These are phyloP conservation scores for Amphirosellinia nigrospora DNA, from an alignment of 495 filamentous ascomycete species.

Conservation along the genomic window DNA sequence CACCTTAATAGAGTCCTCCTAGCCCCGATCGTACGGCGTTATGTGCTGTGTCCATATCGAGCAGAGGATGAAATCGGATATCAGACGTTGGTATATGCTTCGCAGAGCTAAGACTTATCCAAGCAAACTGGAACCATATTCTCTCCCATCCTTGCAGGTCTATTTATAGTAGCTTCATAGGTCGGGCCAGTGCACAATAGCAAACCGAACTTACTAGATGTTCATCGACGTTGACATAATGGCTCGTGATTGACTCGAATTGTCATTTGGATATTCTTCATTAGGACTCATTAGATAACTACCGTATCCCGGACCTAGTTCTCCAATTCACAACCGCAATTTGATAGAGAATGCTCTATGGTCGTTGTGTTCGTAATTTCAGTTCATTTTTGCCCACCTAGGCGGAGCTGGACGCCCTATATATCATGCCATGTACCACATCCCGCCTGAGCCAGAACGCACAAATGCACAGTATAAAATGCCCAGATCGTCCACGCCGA, in stretches of 20 bases:
- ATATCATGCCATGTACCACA: constrained; percentile 55
- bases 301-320: constrained; percentile 4
- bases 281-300: constrained; percentile 13
- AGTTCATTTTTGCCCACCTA: constrained; percentile 43
- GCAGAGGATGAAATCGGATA: background rate
- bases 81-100: background rate
- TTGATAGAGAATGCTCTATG: constrained; percentile 13
- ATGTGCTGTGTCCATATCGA: background rate
- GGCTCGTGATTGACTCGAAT: background rate
- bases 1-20: background rate
- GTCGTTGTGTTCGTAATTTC: constrained; percentile 35
- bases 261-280: constrained; percentile 10
- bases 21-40: background rate
- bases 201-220: background rate
- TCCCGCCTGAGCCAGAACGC: constrained; percentile 53
- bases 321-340: constrained; percentile 21
- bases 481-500: constrained; percentile 54
- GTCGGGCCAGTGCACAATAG: background rate
- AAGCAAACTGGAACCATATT: background rate
- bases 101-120: too few species aligned
- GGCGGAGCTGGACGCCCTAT: constrained; percentile 51
- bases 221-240: background rate
- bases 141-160: background rate
- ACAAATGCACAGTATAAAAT: constrained; percentile 58
- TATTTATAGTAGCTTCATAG: background rate